Conservation (phyloP, 2,329 filamentous ascomycete genomes). For the Venturia effusa region DNA sequence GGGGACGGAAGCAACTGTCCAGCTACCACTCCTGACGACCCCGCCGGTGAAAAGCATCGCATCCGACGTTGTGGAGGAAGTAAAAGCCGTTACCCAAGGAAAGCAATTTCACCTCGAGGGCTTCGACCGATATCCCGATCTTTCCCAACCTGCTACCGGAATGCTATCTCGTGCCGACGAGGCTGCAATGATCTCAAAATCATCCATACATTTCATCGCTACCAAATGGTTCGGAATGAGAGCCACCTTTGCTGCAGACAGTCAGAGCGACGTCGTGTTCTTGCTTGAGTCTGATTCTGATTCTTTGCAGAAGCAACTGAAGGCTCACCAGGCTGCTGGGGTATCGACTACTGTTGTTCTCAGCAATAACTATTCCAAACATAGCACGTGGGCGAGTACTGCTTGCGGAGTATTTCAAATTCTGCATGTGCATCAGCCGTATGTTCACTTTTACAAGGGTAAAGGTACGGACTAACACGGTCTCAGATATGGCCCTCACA, state of each 20-base stretch:
- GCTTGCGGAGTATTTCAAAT: background rate
- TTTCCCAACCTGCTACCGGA: background rate
- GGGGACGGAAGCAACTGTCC: background rate
- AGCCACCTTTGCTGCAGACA: background rate
- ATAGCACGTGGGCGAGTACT: background rate
- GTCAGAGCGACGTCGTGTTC: background rate
- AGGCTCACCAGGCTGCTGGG: background rate
- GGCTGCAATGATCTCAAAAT: background rate
- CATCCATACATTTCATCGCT: background rate
- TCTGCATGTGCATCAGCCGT: background rate
- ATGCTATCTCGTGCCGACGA: background rate
- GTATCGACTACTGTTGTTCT: background rate
- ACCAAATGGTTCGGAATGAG: background rate
- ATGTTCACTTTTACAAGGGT: background rate
- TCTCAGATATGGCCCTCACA: slow-evolving; percentile 1
- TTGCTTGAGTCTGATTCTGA: background rate
- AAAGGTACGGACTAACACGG: background rate
- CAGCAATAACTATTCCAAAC: background rate
- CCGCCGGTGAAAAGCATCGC: background rate
- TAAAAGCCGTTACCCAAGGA: background rate
- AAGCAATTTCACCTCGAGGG: background rate
- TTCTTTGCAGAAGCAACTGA: background rate
- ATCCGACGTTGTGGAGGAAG: background rate
- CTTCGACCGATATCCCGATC: slow-evolving; percentile 4
- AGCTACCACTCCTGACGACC: background rate